Evolutionary conservation across 2,329 filamentous ascomycete genomes (phyloP), one percentile per base, ranked within the genome.

Genomic region (Ceratocystis destructans): DNA sequence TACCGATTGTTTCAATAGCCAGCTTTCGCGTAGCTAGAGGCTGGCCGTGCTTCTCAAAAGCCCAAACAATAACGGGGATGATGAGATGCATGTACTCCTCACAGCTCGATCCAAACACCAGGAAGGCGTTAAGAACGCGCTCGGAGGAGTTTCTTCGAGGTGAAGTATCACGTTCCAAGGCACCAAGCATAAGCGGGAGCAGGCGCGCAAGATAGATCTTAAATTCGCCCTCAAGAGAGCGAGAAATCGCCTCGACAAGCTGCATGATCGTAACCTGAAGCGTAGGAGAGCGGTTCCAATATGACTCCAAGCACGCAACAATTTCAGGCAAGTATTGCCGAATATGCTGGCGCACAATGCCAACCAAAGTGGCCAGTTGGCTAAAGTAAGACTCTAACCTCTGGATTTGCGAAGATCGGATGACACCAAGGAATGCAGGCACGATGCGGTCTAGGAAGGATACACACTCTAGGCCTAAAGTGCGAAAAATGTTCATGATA

Each of bases 31-130:
- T 84, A 68, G 87, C 87, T 1, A 83, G 79, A 6, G 91, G 90
- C 69, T 95, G 89, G 10, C 88, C 86, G 41, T 88, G 84, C 72
- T 90, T 95, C 74, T 99, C 93, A 72, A 99, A 97, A 62, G 96
- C 88, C 57, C 88, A 86, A 7, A 99, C 92, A 72, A 99, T 91
- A 45, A 96, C 90, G 0, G 94, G 94, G 64, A 99, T 90, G 70
- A 99, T 97, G 64, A 99, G 81, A 74, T 99, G 94, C 94, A 99
- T 99, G 75, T 99, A 99, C 74, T 99, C 94, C 74, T 99, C 94
- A 10, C 89, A 89, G 72, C 92, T 97, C 0, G 92, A 87, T 0
- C 95, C 95, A 73, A 99, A 99, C 0, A 99, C 89, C 33, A 99
- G 78, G 75, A 99, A 96, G 0, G 93, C 92, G 73, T 97, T 94